Percentiles rank a stretch among this genome's conserved stretches.
Conservation (phyloP, 495 filamentous ascomycete species). For the Penicillium riverlandense region DNA sequence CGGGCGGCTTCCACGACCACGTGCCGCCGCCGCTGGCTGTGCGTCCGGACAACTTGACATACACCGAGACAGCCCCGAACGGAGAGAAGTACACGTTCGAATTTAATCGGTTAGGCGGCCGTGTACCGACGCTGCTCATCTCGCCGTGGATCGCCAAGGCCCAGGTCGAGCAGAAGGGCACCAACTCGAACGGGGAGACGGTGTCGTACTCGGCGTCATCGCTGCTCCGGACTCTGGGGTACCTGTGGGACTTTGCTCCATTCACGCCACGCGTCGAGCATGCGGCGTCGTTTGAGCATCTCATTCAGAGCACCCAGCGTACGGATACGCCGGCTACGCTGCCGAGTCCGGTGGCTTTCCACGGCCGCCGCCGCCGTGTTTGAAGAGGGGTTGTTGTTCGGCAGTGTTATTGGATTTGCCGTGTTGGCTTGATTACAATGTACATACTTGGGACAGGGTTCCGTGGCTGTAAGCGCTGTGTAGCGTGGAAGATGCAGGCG, state of each 20-base stretch:
- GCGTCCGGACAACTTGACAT: conserved; percentile 32
- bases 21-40: conserved; percentile 36
- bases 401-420: not conserved
- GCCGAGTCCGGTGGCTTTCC: conserved; percentile 12
- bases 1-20: conserved; percentile 44
- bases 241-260: conserved; percentile 39
- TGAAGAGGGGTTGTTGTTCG: not conserved
- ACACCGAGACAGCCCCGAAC: conserved; percentile 33
- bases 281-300: conserved; percentile 36
- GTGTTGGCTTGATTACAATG: no score
- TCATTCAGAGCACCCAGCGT: conserved; percentile 17
- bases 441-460: no score
- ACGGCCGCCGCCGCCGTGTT: not conserved
- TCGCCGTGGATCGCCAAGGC: conserved; percentile 41
- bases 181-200: conserved; percentile 20
- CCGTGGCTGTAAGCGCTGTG: no score
- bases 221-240: conserved; percentile 31
- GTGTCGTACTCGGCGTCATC: conserved; percentile 34
- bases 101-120: conserved; percentile 42
- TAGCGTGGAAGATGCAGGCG: no score
- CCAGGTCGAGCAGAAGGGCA: conserved; percentile 39
- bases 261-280: conserved; percentile 32
- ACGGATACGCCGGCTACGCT: conserved; percentile 16
- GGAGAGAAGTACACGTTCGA: conserved; percentile 36
- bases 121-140: conserved; percentile 43